Percentiles rank a stretch among this genome's conserved stretches.
phyloP scores from a whole-genome alignment of 106 monocot genomes.

The Dendrobium huoshanense region DNA sequence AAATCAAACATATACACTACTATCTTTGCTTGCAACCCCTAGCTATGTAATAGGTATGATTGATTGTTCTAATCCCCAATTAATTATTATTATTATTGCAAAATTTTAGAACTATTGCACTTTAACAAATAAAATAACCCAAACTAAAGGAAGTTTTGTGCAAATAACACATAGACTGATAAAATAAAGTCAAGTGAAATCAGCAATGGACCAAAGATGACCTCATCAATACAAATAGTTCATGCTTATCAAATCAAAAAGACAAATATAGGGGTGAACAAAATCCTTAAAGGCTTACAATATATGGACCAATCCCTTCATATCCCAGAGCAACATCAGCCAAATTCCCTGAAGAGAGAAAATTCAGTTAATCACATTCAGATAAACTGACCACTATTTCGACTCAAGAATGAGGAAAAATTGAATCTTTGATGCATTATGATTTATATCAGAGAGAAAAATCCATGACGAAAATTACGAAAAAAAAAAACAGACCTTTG shows the following conservation, averaged over 20 bases:
- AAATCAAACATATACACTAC: no score
- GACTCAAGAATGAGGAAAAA: not conserved
- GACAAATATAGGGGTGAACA: not conserved
- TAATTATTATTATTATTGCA: no score
- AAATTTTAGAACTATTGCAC: no score
- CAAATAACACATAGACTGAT: not conserved
- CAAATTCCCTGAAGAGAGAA: slow-evolving; percentile 46
- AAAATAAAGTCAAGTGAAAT: not conserved
- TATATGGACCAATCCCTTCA: slow-evolving; percentile 24
- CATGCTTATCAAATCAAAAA: not conserved
- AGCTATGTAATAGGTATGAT: no score
- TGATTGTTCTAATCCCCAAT: no score
- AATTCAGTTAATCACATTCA: not conserved
- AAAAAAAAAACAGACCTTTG: slow-evolving; percentile 33
- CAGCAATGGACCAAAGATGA: not conserved
- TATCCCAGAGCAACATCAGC: slow-evolving; percentile 65
- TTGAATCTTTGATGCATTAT: not conserved
- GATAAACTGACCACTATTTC: not conserved
- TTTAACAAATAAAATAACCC: not conserved
- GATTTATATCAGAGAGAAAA: not conserved
- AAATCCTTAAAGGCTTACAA: slow-evolving; percentile 19
- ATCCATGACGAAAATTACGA: not conserved
- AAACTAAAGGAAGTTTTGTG: not conserved
- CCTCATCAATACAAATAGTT: not conserved
- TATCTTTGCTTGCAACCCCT: no score